phyloP scores from a whole-genome alignment of 176 grass and related monocot species.

The Cenchrus fungigraminus region DNA sequence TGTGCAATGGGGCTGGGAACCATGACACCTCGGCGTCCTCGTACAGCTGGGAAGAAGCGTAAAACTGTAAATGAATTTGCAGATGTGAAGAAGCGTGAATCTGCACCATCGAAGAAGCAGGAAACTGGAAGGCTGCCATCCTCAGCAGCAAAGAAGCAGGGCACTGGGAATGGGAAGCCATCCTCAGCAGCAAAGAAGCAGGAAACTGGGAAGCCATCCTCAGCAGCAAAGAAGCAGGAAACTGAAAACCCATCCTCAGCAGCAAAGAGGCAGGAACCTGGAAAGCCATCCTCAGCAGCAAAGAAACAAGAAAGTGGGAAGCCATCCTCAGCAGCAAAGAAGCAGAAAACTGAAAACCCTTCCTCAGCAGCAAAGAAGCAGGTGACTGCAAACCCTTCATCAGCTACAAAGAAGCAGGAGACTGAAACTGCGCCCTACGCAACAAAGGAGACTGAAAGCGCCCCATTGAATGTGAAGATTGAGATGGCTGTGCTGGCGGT shows the following conservation, averaged over 20 bases:
- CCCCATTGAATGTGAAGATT: constrained; percentile 25
- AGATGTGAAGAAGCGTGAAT: not conserved
- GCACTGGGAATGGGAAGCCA: not conserved
- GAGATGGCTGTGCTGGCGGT: constrained; percentile 54
- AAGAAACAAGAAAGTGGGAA: constrained; percentile 12
- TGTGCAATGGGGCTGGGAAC: not conserved
- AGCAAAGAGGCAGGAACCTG: not conserved
- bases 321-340: constrained; percentile 10
- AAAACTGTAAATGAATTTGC: not conserved
- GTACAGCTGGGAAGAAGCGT: constrained; percentile 8
- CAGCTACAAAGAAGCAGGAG: constrained; percentile 24
- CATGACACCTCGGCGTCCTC: not conserved
- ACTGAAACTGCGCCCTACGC: not conserved
- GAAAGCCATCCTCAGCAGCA: not conserved
- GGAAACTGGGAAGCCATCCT: not conserved
- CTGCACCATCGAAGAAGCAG: not conserved
- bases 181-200: not conserved
- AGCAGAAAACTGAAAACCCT: constrained; percentile 12
- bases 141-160: not conserved
- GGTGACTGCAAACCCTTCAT: constrained; percentile 1
- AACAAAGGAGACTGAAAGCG: not conserved
- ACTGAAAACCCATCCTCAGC: not conserved
- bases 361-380: constrained; percentile 1
- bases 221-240: constrained; percentile 14
- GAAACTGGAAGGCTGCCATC: not conserved